phyloP scores from a whole-genome alignment of 192 early-diverging fungal genomes.

The Funneliformis geosporum region DNA sequence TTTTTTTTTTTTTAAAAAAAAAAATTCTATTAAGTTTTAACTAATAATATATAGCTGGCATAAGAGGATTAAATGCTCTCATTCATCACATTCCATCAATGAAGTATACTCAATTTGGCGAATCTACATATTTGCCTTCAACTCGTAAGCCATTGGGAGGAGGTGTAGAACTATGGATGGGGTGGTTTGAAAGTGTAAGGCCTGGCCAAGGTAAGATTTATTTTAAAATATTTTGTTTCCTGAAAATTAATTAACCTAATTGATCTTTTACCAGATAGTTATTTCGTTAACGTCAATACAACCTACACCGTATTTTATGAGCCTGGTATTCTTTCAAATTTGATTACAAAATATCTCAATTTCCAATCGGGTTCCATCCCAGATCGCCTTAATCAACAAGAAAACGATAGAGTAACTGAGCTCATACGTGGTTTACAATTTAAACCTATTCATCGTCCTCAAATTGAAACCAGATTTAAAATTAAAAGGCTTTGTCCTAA shows the following conservation, averaged over 20 bases:
- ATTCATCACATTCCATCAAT: constrained; percentile 40
- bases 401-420: constrained; percentile 1
- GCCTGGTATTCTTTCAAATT: background rate
- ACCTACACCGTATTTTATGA: constrained; percentile 29
- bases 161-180: constrained; percentile 84
- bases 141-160: constrained; percentile 47
- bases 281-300: constrained; percentile 30
- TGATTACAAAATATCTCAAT: constrained; percentile 3
- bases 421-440: constrained; percentile 13
- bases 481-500: background rate
- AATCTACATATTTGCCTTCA: constrained; percentile 32
- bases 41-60: constrained; percentile 3
- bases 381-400: background rate
- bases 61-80: constrained; percentile 40
- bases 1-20: background rate
- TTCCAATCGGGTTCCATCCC: background rate
- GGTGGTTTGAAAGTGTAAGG: constrained; percentile 77
- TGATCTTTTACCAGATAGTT: background rate
- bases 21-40: background rate
- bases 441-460: constrained; percentile 20
- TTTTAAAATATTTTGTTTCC: background rate
- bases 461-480: constrained; percentile 1
- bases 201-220: constrained; percentile 55
- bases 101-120: constrained; percentile 36
- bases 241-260: background rate